phyloP scores from a whole-genome alignment of 1,139 yeast genomes.

The Kurtzmaniella quercitrusa region DNA sequence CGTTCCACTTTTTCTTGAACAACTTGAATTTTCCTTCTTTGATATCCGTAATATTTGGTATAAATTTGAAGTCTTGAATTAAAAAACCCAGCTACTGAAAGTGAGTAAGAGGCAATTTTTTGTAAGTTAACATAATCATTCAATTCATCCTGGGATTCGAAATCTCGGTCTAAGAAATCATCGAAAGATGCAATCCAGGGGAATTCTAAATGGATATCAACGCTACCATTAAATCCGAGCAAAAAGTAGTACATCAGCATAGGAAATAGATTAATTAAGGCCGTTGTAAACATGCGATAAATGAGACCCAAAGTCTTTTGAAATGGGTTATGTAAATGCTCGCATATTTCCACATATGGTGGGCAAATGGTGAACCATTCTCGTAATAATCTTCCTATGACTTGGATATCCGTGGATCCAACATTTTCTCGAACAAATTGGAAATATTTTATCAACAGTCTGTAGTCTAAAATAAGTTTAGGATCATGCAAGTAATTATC shows the following conservation, averaged over 20 bases:
- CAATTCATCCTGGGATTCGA: conserved; percentile 8
- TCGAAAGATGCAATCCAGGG: not conserved
- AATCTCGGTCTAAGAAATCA: conserved; percentile 1
- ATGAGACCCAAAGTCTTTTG: conserved; percentile 17
- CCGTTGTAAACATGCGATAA: conserved; percentile 15
- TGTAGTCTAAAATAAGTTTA: conserved; percentile 12
- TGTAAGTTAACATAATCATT: conserved; percentile 1
- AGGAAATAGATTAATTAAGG: conserved; percentile 25
- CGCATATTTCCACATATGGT: conserved; percentile 14
- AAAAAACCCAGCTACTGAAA: conserved; percentile 21
- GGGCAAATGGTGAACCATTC: conserved; percentile 26
- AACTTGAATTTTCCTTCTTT: conserved; percentile 10
- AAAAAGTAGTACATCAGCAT: conserved; percentile 18
- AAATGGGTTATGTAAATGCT: conserved; percentile 13
- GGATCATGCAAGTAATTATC: conserved; percentile 2
- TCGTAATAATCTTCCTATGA: conserved; percentile 19
- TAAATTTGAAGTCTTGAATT: conserved; percentile 18
- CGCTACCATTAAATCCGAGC: conserved; percentile 22
- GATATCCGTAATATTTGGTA: conserved; percentile 17
- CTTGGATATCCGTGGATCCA: conserved; percentile 1
- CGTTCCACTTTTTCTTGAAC: conserved; percentile 6
- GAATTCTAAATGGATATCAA: conserved; percentile 12
- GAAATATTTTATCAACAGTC: conserved; percentile 10
- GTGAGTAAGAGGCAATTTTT: conserved; percentile 7
- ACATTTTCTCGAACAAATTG: not conserved